Evolutionary conservation across 2,329 filamentous ascomycete species (phyloP).

Genomic region (Amphichorda felina): DNA sequence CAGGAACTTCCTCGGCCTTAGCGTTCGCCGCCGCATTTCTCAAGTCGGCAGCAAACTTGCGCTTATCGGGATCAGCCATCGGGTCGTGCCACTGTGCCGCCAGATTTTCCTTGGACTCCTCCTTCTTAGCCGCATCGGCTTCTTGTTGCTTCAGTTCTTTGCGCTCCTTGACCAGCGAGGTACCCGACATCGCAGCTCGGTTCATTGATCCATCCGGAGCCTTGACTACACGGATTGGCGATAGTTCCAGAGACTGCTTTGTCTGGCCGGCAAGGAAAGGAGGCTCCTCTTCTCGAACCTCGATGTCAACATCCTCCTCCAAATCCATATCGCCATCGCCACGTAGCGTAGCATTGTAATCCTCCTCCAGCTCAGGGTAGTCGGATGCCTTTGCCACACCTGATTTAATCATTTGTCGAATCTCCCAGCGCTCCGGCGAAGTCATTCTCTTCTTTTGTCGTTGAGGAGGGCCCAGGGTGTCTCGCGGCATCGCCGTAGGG

Average conservation of each 20-base stretch:
- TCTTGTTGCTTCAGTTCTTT: constrained; percentile 85
- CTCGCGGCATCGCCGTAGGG: constrained; percentile 19
- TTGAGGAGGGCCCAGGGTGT: constrained; percentile 30
- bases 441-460: constrained; percentile 84
- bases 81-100: constrained; percentile 93
- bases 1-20: constrained; percentile 61
- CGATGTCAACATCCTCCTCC: constrained; percentile 94
- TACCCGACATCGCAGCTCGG: constrained; percentile 87
- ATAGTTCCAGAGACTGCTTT: constrained; percentile 88
- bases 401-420: constrained; percentile 89
- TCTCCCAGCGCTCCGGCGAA: constrained; percentile 95
- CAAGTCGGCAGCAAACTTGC: constrained; percentile 82
- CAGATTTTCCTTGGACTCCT: constrained; percentile 72
- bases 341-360: constrained; percentile 78
- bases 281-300: constrained; percentile 90
- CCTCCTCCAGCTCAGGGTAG: constrained; percentile 88
- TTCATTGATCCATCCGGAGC: constrained; percentile 98
- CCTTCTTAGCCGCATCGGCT: constrained; percentile 59
- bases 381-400: constrained; percentile 87
- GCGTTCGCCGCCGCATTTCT: constrained; percentile 52
- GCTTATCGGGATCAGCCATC: constrained; percentile 76
- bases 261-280: constrained; percentile 94
- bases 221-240: constrained; percentile 92
- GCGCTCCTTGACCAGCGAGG: constrained; percentile 76
- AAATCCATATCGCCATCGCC: constrained; percentile 83